Evolutionary conservation across 176 grass and related monocot genomes (phyloP).

Genomic region (Eragrostis curvula): DNA sequence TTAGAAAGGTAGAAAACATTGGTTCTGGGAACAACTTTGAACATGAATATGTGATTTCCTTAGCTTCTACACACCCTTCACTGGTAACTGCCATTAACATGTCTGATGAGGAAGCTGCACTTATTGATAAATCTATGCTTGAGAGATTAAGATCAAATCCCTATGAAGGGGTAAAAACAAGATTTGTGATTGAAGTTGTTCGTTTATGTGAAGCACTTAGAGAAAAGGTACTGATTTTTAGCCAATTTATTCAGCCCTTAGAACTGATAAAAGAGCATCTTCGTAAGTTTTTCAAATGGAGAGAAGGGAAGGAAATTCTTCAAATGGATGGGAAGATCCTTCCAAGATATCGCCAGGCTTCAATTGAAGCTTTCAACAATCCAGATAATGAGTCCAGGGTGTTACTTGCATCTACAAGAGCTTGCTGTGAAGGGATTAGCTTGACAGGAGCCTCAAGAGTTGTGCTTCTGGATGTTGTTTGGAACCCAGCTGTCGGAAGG

Average conservation of each 20-base stretch:
- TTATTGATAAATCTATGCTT: slow-evolving; percentile 65
- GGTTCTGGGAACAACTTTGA: slow-evolving; percentile 76
- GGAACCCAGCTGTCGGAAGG: slow-evolving; percentile 85
- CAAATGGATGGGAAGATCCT: slow-evolving; percentile 83
- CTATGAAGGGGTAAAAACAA: slow-evolving; percentile 85
- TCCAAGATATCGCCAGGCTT: slow-evolving; percentile 65
- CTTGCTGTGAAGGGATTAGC: slow-evolving; percentile 94
- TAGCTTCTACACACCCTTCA: slow-evolving; percentile 88
- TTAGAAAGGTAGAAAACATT: slow-evolving; percentile 86
- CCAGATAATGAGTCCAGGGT: slow-evolving; percentile 70
- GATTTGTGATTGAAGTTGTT: slow-evolving; percentile 87
- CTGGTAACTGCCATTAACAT: slow-evolving; percentile 71
- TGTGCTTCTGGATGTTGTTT: slow-evolving; percentile 92
- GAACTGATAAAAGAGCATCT: slow-evolving; percentile 74
- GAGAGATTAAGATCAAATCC: slow-evolving; percentile 64
- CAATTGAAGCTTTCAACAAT: slow-evolving; percentile 90
- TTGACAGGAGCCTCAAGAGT: slow-evolving; percentile 93
- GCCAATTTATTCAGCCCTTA: slow-evolving; percentile 88
- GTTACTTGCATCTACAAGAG: slow-evolving; percentile 91
- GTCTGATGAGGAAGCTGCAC: slow-evolving; percentile 65
- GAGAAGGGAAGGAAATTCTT: slow-evolving; percentile 83
- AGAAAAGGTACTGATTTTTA: slow-evolving; percentile 95
- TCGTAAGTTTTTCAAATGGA: slow-evolving; percentile 72
- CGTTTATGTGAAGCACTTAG: slow-evolving; percentile 65
- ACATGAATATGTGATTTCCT: slow-evolving; percentile 68